These are phyloP conservation scores for Trametes versicolor DNA, from an alignment of 1,284 basidiomycete species.

Conservation along the genomic window DNA sequence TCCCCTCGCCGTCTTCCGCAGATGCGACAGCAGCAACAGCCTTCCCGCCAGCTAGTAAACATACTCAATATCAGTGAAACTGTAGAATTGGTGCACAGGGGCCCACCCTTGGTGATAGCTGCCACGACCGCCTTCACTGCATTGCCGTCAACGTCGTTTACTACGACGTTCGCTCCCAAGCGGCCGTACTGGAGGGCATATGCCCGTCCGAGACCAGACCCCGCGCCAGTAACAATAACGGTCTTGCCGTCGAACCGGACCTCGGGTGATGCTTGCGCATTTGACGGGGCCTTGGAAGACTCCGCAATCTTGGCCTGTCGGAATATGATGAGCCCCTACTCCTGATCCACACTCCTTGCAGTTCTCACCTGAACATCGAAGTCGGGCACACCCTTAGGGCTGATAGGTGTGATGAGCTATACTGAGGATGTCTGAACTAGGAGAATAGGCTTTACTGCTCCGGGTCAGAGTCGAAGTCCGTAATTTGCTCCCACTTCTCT, in stretches of 20 bases:
- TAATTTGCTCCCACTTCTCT: conserved; percentile 83
- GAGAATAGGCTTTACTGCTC: conserved; percentile 68
- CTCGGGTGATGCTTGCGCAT: conserved; percentile 76
- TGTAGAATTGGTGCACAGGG: conserved; percentile 10
- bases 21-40: conserved; percentile 88
- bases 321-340: conserved; percentile 9
- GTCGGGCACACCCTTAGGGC: conserved; percentile 78
- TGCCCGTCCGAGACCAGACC: conserved; percentile 91
- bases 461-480: conserved; percentile 77
- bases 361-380: conserved; percentile 68
- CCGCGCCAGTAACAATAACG: conserved; percentile 94
- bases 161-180: conserved; percentile 95
- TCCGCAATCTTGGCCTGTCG: conserved; percentile 72
- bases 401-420: conserved; percentile 40
- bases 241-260: conserved; percentile 92
- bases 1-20: conserved; percentile 91
- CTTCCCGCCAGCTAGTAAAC: conserved; percentile 80
- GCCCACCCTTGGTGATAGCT: conserved; percentile 83
- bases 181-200: conserved; percentile 93
- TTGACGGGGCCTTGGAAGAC: conserved; percentile 74
- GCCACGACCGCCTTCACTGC: conserved; percentile 87
- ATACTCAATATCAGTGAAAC: background rate
- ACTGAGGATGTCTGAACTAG: background rate
- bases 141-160: conserved; percentile 95
- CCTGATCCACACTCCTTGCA: background rate